Evolutionary conservation across 1,139 yeast species (phyloP), one percentile per base, ranked within the genome.

Genomic region (Sugiyamaella castrensis): DNA sequence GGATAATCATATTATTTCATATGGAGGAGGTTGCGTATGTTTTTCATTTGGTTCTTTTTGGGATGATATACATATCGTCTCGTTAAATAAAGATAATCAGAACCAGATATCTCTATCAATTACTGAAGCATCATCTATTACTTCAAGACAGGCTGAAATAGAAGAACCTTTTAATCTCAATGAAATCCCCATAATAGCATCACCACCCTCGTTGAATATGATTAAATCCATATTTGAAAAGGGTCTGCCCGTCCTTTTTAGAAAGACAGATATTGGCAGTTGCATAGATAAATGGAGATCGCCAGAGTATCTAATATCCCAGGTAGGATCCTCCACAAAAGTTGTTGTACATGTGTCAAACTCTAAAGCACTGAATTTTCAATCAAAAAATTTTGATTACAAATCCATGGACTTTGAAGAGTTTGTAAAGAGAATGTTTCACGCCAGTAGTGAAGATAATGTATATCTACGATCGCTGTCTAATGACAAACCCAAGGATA

Each of bases 11-110:
- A 37, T 72, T 7, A 43, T 66, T 2, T 59, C 80, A 4, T 57
- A 80, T 35, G 87, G 86, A 4, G 95, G 95, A 4, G 95, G 95
- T 2, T 91, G 85, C 0, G 88, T 86, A 1, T 87, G 95, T 63
- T 87, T 84, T 60, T 85, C 92, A 0, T 87, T 86, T 69, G 95
- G 95, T 0, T 79, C 88, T 28, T 78, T 74, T 40, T 83, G 83
- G 75, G 84, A 81, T 53, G 65, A 67, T 28, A 37, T 59, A 16
- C 40, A 61, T 9, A 51, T 60, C 4, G 30, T 61, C 8, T 35
- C 47, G 8, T 24, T 52, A 9, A 24, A 24, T 11, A 37, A 28
- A 2, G 27, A 39, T 9, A 8, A 9, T 12, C 19, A 26, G 26
- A 8, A 12, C 31, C 31, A 24, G 33, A 26, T n/a, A 11, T 37